These are phyloP conservation scores for Ophiorrhiza pumila DNA, from an alignment of 257 asterid genomes.

Conservation along the genomic window DNA sequence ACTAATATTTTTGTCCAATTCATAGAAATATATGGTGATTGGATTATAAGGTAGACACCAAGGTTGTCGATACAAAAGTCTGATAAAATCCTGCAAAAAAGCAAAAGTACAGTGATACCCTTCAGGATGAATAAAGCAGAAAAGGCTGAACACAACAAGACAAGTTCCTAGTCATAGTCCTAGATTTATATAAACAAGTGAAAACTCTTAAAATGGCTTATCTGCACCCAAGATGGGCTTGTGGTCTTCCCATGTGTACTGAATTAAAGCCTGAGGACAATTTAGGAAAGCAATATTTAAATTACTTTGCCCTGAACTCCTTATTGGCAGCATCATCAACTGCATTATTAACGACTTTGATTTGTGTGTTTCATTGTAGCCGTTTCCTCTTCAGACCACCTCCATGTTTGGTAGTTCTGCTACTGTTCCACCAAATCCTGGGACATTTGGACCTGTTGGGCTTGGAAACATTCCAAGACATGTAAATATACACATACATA, in stretches of 20 bases:
- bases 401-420: slow-evolving; percentile 65
- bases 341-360: neutral
- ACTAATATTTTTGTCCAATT: neutral
- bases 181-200: neutral
- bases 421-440: slow-evolving; percentile 40
- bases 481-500: slow-evolving; percentile 81
- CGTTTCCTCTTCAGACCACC: slow-evolving; percentile 81
- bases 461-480: slow-evolving; percentile 57
- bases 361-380: slow-evolving; percentile 42
- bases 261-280: neutral
- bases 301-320: neutral
- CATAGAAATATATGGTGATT: neutral
- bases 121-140: neutral
- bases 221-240: neutral
- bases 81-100: neutral
- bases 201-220: neutral
- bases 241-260: neutral
- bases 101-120: neutral
- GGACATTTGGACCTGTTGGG: slow-evolving; percentile 55
- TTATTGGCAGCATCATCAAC: neutral
- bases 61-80: neutral
- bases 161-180: no score
- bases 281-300: neutral
- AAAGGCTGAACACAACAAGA: neutral
- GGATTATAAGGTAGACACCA: neutral